Evolutionary conservation across 2,329 filamentous ascomycete species (phyloP), one percentile per base, ranked within the genome.

Genomic region (Pseudogymnoascus sp.): DNA sequence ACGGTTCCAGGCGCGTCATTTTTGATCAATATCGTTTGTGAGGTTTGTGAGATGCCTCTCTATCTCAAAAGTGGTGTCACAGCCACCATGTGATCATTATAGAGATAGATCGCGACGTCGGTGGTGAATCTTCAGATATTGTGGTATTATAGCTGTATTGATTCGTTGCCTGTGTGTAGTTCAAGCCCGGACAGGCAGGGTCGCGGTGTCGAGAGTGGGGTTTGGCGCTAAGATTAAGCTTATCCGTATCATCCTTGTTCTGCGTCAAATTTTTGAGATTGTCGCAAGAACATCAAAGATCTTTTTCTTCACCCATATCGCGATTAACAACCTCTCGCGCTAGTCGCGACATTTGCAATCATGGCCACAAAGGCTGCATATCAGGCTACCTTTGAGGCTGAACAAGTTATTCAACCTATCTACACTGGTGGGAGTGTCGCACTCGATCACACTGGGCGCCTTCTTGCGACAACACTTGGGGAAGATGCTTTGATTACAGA

Each of bases 401-500:
- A 84, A 68, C 86, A 89, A 71, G 90, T 91, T 59, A 89, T 99
- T 63, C 90, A 92, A 70, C 95, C 95, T 18, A 93, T 97, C 60
- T 97, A 95, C 73, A 96, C 93, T 1, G 95, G 95, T 62, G 95
- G 95, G 46, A 89, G 90, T 68, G 87, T 96, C 64, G 87, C 91
- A 31, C 83, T 97, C 66, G 91, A 93, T 79, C 84, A 87, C 74
- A 85, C 86, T 77, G 92, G 92, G 61, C 85, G 85, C 70, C 85
- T 97, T 67, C 82, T 99, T 62, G 93, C 92, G 46, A 92, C 92
- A 23, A 92, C 90, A 37, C 79, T 97, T n/a, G 92, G 90, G 37
- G 95, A 99, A 75, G 91, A 97, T 83, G 93, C 87, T 16, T 79
- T 97, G 62, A 80, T 99, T 69, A 95, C 93, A 23, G 87, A 97